Evolutionary conservation across 2,329 filamentous ascomycete genomes (phyloP), one percentile per base, ranked within the genome.

Genomic region (Colletotrichum chlorophyti): DNA sequence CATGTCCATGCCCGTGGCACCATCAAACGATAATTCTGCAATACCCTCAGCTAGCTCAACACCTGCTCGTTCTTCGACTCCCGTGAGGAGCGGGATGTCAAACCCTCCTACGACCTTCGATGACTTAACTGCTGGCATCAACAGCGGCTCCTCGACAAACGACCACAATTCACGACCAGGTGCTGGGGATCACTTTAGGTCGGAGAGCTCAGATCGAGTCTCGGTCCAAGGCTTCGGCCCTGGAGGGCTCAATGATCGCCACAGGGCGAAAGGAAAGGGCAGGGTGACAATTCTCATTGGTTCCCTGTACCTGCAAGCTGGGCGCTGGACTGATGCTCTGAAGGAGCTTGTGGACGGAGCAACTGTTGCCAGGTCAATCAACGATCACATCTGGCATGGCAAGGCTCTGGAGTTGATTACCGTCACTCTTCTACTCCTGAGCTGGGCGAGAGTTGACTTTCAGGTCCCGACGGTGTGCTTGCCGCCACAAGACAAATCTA

Each of bases 371-470:
- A 89, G 91, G 66, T 87, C 86, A 32, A 84, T 91, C 58, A 93
- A 92, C 66, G 95, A 99, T 73, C 91, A 97, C 73, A 73, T 98
- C n/a, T 99, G 95, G 94, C 92, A 97, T 75, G 95, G 91, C 15
- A 98, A 98, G 74, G 93, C 92, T 1, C 80, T 99, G 17, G 96
- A 99, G 70, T 87, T 93, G 24, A 91, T 96, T 60, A 78, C 95
- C 42, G 82, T 96, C 23, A 92, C 90, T 68, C 82, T 98, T 64
- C 70, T 98, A 35, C 84, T 98, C 66, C 86, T 96, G 61, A 90
- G 88, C 26, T 97, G 93, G 91, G 85, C 89, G 31, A 90, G 88
- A 4, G 80, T 94, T 66, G 90, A 95, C 68, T 98, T 98, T 66
- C 83, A 88, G 66, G 83, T 95, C n/a, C 86, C 86, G 2, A 72